These are phyloP conservation scores for Paecilomyces niveus DNA, from an alignment of 2,329 filamentous ascomycete genomes.

Conservation along the genomic window DNA sequence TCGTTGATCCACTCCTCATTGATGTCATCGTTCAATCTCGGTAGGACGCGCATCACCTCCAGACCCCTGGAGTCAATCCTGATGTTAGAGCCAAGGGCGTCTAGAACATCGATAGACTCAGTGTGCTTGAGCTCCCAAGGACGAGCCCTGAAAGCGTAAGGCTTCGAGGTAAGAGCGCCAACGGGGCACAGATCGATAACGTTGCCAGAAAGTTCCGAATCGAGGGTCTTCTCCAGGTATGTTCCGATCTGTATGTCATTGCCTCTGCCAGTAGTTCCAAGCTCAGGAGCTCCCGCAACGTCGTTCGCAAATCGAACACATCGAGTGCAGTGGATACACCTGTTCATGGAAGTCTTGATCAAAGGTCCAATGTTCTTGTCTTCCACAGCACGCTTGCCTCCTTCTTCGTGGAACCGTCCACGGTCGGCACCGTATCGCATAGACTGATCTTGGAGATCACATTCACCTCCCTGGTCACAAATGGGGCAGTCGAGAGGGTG, in stretches of 20 bases:
- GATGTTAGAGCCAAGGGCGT: conserved; percentile 90
- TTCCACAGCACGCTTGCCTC: conserved; percentile 94
- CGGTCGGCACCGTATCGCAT: conserved; percentile 97
- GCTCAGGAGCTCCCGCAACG: conserved; percentile 87
- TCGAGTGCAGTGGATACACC: conserved; percentile 97
- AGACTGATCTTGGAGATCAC: conserved; percentile 97
- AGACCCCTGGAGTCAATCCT: conserved; percentile 86
- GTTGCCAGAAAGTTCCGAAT: conserved; percentile 92
- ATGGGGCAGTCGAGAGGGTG: conserved; percentile 94
- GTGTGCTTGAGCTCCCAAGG: conserved; percentile 97
- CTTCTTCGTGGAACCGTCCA: conserved; percentile 92
- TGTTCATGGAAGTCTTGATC: conserved; percentile 99
- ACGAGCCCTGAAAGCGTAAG: conserved; percentile 91
- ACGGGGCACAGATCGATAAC: conserved; percentile 98
- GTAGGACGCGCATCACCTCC: conserved; percentile 91
- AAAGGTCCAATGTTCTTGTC: conserved; percentile 98
- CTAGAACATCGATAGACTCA: conserved; percentile 90
- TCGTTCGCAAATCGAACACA: conserved; percentile 98
- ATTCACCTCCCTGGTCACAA: conserved; percentile 98
- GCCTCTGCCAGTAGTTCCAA: conserved; percentile 89
- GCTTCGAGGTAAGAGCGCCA: conserved; percentile 92
- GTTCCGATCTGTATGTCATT: conserved; percentile 98
- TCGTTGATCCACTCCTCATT: conserved; percentile 99
- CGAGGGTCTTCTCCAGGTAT: conserved; percentile 88
- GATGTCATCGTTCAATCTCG: conserved; percentile 91